Base-by-base conservation (phyloP, 176 grass and related monocot genomes). In the Triticum turgidum region DNA sequence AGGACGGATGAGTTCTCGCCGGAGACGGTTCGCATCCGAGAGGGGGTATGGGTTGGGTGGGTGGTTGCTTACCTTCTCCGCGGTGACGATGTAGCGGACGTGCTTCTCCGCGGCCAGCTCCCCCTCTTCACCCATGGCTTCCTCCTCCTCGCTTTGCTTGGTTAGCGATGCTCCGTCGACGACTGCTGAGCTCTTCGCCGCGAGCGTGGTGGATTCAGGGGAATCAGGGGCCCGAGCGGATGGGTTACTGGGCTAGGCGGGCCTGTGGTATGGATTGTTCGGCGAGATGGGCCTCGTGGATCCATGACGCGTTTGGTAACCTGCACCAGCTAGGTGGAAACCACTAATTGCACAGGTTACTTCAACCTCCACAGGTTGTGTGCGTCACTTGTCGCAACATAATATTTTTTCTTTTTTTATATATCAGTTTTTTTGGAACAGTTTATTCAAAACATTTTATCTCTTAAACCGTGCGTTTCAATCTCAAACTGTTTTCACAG, bases 61-160 rank as follows among this genome's bases (percentile, higher is more conserved):
- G 52, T 0, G 7, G 44, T 30, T 52, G 20, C 81, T 22, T 82
- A 98, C 96, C 96, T 98, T 98, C 87, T 98, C 96, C 0, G 89
- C 82, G 13, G 92, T 91, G 52, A 98, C 84, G 84, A 98, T 91
- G 90, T 94, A 98, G 65, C 88, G 77, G 47, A 85, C 78, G 88
- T 98, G 96, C 91, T 92, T 84, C 76, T 96, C 88, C 47, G 83
- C 58, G 13, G 90, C 93, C 65, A 98, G 83, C 69, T 91, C 91
- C 69, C 18, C 85, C 63, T 56, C 58, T 3, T 82, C 70, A 42
- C 61, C 85, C 85, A 87, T 87, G 81, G 38, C 38, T 34, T 37
- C 33, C 54, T 18, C 21, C 34, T 6, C 61, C 41, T 76, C 25
- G 73, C 15, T 52, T 62, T 21, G 71, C 62, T 67, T 68, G 79